Percentiles rank a stretch among this genome's conserved stretches.
These are phyloP conservation scores for Heterobasidion parviporum DNA, from an alignment of 1,284 basidiomycete genomes.

Conservation along the genomic window DNA sequence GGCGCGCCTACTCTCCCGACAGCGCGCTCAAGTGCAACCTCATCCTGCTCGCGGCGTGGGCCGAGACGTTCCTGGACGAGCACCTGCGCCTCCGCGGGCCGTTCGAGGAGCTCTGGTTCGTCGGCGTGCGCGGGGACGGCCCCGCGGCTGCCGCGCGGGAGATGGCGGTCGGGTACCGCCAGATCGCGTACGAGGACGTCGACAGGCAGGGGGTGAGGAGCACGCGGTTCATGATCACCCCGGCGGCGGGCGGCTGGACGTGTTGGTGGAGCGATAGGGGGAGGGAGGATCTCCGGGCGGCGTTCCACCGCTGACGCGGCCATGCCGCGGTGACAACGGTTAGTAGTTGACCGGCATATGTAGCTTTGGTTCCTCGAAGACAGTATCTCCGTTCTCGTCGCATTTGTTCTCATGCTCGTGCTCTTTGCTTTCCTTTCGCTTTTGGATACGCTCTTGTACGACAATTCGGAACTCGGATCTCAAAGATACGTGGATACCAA, in stretches of 20 bases:
- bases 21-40: slow-evolving; percentile 2
- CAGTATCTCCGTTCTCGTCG: too few relatives aligned
- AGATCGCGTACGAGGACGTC: background rate
- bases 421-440: too few relatives aligned
- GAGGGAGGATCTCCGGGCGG: background rate
- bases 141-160: background rate
- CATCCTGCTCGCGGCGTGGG: slow-evolving; percentile 6
- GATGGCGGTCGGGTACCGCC: background rate
- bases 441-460: too few relatives aligned
- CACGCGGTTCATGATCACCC: background rate
- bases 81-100: slow-evolving; percentile 8
- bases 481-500: too few relatives aligned
- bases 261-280: background rate
- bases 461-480: too few relatives aligned
- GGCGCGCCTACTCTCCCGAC: background rate
- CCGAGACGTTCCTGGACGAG: slow-evolving; percentile 11
- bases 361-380: too few relatives aligned
- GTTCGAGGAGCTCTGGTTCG: slow-evolving; percentile 10
- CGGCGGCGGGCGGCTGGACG: background rate
- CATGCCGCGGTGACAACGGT: too few relatives aligned
- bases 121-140: background rate
- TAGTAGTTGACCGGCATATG: too few relatives aligned
- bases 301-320: too few relatives aligned
- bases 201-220: background rate
- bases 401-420: too few relatives aligned